Evolutionary conservation across 179 eudicot genomes (phyloP), one percentile per base, ranked within the genome.

Genomic region (Patellifolia procumbens): DNA sequence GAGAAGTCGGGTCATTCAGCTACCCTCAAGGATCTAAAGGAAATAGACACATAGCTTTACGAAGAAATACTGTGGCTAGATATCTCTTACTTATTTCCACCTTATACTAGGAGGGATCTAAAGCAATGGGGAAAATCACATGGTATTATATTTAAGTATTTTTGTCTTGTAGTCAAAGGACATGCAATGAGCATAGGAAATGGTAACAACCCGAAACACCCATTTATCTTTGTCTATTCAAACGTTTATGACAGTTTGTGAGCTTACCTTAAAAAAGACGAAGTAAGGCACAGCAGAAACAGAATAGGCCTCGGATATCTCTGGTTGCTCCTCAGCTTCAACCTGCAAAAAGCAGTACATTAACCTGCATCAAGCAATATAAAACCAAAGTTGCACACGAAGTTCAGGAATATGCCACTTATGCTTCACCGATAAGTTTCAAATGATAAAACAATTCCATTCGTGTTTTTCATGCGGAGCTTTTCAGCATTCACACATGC

Each of bases 271-370:
- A 69, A 86, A 83, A 83, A 94, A 94, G 72, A 90, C 98, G 71
- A 94, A 94, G 84, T 65, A 94, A 2, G 98, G 98, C 67, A 92
- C 97, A 82, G 97, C 96, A 68, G 98, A 84, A 79, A 94, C 92
- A 42, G 97, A 85, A 76, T 88, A 88, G 29, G 89, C 89, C 85
- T 90, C 98, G 68, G 98, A 94, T 68, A 94, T 91, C 77, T 94
- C 98, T 37, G 96, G 97, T 76, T 89, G 96, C 80, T 92, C 94
- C 85, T 92, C 98, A 80, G 98, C 98, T 85, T 94, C 98, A 76
- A 89, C 97, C 98, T 94, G 73, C 79, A 82, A 73, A 48, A 22
- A 77, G 10, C 13, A 17, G 32, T 75, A 32, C 42, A 58, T 2
- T 24, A 73, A 58, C 2, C 66, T 52, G 4, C 19, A 24, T 35